Evolutionary conservation across 176 grass and related monocot genomes (phyloP), one percentile per base, ranked within the genome.

Genomic region (Carex kokanica): DNA sequence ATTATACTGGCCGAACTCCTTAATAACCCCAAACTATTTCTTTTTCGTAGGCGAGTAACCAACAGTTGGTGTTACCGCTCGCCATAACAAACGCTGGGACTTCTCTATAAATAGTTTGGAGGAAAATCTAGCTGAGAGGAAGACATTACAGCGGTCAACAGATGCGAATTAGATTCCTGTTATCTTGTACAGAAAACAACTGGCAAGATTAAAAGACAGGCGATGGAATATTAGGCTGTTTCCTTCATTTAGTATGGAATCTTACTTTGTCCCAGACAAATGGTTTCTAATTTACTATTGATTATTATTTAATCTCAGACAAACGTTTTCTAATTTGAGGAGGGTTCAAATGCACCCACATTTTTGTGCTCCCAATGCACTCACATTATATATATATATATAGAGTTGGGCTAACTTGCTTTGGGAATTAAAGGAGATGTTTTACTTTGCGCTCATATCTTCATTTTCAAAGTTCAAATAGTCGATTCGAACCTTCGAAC

Each of bases 241-340:
- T 11, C 49, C 73, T 78, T 55, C 24, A 55, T 78, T 34, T 56
- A 55, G 51, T 56, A 18, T 23, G 15, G 23, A 4, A 17, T 55
- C 12, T 78, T 24, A 77, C 2, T 75, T 75, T 31, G 31, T 55
- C 15, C 45, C 49, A 78, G 51, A 78, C 51, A 78, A 51, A 29
- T 2, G 49, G 49, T 78, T 78, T 78, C 73, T 74, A 74, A 32
- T 78, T 29, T 31, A 56, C 25, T 78, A 55, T 51, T 25, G 24
- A 54, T 53, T 29, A 17, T 78, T 78, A 55, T 54, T 78, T 78
- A 53, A 55, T 78, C 51, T 78, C 24, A 18, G 73, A 78, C 25
- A 56, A 78, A 56, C 14, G 73, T 2, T 56, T 77, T 32, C 73
- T 54, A 32, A 32, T 56, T 78, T 56, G 73, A 24, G 51, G 25